Evolutionary conservation across 2,329 filamentous ascomycete species (phyloP).

Genomic region (Aspergillus quadrilineatus): DNA sequence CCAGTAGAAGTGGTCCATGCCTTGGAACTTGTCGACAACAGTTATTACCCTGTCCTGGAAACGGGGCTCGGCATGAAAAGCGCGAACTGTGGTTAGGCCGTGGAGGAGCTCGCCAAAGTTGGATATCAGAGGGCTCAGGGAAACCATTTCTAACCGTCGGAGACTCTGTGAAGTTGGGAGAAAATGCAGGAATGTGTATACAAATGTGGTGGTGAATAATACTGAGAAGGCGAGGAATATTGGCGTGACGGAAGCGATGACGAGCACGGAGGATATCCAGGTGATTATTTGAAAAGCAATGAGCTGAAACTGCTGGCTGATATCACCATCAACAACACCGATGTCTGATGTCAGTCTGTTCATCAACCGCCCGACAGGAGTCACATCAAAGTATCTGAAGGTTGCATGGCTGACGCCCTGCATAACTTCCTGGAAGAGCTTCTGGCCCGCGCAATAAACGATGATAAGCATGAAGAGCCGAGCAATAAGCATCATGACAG

Average conservation of each 20-base stretch:
- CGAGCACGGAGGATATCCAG: slow-evolving; percentile 69
- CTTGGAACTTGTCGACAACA: slow-evolving; percentile 85
- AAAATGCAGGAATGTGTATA: slow-evolving; percentile 73
- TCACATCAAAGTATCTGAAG: slow-evolving; percentile 89
- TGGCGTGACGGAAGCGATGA: slow-evolving; percentile 78
- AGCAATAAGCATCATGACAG: slow-evolving; percentile 60
- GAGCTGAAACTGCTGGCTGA: slow-evolving; percentile 69
- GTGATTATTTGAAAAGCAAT: slow-evolving; percentile 70
- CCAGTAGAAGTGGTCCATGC: slow-evolving; percentile 97
- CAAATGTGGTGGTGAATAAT: slow-evolving; percentile 65
- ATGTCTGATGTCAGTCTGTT: slow-evolving; percentile 90
- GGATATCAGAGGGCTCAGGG: slow-evolving; percentile 81
- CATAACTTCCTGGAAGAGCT: slow-evolving; percentile 72
- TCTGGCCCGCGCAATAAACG: slow-evolving; percentile 72
- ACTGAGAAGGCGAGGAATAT: slow-evolving; percentile 72
- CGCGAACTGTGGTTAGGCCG: slow-evolving; percentile 80
- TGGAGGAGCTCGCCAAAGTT: slow-evolving; percentile 88
- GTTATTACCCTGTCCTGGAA: slow-evolving; percentile 78
- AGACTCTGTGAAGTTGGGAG: slow-evolving; percentile 80
- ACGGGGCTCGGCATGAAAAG: slow-evolving; percentile 73
- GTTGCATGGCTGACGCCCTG: slow-evolving; percentile 72
- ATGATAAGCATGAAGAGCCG: slow-evolving; percentile 72
- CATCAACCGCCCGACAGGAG: slow-evolving; percentile 85
- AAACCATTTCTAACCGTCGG: slow-evolving; percentile 83
- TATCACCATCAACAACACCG: slow-evolving; percentile 82